Percentiles rank a stretch among this genome's conserved stretches.
Evolutionary conservation across 2,329 filamentous ascomycete genomes (phyloP).

Genomic region (Didymella segeticola): DNA sequence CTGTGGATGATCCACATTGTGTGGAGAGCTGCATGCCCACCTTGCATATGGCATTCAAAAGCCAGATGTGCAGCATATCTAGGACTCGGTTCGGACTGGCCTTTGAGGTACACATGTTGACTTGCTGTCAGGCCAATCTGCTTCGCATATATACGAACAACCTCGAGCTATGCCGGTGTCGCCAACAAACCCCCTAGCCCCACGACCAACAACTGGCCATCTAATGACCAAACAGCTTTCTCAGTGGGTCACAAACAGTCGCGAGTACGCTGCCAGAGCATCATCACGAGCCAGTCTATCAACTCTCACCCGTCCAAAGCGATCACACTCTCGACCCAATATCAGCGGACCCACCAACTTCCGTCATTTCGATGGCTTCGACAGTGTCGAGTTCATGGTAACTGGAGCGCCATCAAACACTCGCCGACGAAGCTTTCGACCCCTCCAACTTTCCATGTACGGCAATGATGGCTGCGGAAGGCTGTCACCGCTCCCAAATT

Average conservation of each 20-base stretch:
- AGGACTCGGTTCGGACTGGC: no score
- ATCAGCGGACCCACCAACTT: constrained; percentile 49
- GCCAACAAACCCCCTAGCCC: constrained; percentile 16
- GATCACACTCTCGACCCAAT: constrained; percentile 43
- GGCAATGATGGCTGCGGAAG: constrained; percentile 36
- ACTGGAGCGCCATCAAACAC: constrained; percentile 41
- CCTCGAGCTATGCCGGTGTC: constrained; percentile 40
- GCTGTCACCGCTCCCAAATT: constrained; percentile 51
- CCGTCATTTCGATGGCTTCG: constrained; percentile 42
- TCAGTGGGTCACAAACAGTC: constrained; percentile 45
- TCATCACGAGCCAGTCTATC: constrained; percentile 44
- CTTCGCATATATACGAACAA: constrained; percentile 38
- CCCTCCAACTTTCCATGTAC: constrained; percentile 51
- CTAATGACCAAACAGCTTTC: constrained; percentile 45
- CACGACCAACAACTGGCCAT: constrained; percentile 45
- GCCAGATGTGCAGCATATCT: constrained; percentile 1
- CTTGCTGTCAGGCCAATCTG: constrained; percentile 1
- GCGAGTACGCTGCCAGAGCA: constrained; percentile 45
- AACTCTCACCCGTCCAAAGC: constrained; percentile 40
- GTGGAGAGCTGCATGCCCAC: constrained; percentile 7
- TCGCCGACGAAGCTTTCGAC: constrained; percentile 46
- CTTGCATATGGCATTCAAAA: constrained; percentile 10
- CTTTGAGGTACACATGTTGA: no score
- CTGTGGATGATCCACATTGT: constrained; percentile 19
- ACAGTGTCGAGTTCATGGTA: constrained; percentile 42